Evolutionary conservation across 768 basidiomycete species (phyloP), one percentile per base, ranked within the genome.

Genomic region (Boletus barrowsii): DNA sequence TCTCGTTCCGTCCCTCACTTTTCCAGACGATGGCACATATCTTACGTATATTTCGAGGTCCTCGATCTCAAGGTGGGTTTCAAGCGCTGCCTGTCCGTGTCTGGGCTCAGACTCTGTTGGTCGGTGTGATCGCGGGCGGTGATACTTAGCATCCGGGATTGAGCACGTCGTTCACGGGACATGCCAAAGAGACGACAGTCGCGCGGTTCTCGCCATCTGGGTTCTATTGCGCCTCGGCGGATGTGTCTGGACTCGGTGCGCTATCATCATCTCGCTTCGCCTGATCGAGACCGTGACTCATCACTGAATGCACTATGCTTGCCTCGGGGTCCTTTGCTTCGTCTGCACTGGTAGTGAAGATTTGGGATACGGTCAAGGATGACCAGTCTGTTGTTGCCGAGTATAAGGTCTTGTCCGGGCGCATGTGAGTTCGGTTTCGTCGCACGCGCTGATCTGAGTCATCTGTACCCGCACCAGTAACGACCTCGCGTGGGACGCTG

Each of bases 401-500:
- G 64, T 90, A 88, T 67, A 87, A 78, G 63, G 83, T 84, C 13
- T 71, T 93, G 40, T 79, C 84, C 9, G 91, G 90, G 3, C 79
- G 78, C 49, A 79, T 93, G 90, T 92, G 68, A 56, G 69, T 55
- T 33, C 20, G 22, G 37, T 40, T 39, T 51, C 24, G n/a, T 33
- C 4, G 9, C 18, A 11, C 9, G 15, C 26, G 35, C n/a, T 42
- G 13, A 54, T 42, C 22, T 2, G 40, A 44, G 41, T 10, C n/a
- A 47, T 35, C 20, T 18, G 29, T 24, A 24, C 13, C 4, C 26
- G 10, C 46, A n/a, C 10, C 60, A 93, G 94, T 60, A 94, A 94
- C 62, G 96, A 98, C 72, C 81, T 98, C 20, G 88, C 87, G 11
- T 98, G 96, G 96, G 96, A 98, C 64, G 90, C 89, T 2, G 96